phyloP scores from a whole-genome alignment of 345 rosid genomes.

The Schrenkiella parvula region DNA sequence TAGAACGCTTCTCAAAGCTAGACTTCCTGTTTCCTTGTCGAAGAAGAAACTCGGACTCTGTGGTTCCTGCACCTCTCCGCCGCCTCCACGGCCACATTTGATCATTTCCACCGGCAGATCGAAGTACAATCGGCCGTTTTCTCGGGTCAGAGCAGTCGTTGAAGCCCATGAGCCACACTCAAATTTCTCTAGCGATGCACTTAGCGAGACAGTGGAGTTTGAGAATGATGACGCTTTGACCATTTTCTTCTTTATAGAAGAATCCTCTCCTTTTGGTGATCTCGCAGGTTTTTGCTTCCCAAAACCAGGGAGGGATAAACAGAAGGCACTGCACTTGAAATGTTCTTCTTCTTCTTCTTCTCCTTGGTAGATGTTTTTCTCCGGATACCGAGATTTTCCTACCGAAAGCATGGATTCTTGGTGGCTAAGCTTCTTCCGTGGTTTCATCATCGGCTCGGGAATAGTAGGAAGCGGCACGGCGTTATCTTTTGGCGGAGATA shows the following conservation, averaged over 20 bases:
- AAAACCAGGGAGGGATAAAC: conserved; percentile 70
- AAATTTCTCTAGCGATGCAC: conserved; percentile 72
- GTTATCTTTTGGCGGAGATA: conserved; percentile 29
- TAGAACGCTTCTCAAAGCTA: conserved; percentile 43
- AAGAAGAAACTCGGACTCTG: conserved; percentile 63
- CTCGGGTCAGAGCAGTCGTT: conserved; percentile 39
- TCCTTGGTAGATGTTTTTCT: conserved; percentile 10
- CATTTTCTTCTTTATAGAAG: conserved; percentile 28
- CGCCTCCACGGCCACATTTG: conserved; percentile 29
- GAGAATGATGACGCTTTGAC: conserved; percentile 31
- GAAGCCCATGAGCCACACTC: conserved; percentile 98
- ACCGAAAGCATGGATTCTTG: conserved; percentile 15
- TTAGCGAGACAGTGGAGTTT: conserved; percentile 41
- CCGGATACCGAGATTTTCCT: conserved; percentile 2
- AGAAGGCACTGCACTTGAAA: conserved; percentile 68
- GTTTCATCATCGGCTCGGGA: conserved; percentile 28
- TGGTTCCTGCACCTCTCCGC: conserved; percentile 48
- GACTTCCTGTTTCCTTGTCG: conserved; percentile 38
- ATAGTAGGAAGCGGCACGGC: conserved; percentile 35
- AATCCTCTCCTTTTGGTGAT: conserved; percentile 29
- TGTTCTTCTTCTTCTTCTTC: conserved; percentile 41
- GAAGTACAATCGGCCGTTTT: conserved; percentile 46
- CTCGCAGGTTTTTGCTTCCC: conserved; percentile 56
- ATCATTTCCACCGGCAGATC: conserved; percentile 77
- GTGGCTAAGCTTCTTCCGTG: conserved; percentile 43